Percentiles rank a stretch among this genome's conserved stretches.
Conservation (phyloP, 805 yeast genomes). For the Saturnispora kantuleensis region DNA sequence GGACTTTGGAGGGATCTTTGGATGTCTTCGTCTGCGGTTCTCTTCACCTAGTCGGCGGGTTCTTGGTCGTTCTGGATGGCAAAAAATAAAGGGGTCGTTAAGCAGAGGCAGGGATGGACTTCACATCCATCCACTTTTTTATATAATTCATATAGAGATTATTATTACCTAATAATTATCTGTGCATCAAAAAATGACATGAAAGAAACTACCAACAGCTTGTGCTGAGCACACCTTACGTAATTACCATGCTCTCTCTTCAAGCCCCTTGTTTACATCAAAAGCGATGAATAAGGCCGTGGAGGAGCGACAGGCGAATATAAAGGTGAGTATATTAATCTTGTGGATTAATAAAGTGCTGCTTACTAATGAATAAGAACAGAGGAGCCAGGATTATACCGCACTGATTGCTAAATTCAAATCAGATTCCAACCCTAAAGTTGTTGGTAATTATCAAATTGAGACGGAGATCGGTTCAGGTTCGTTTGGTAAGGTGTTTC, state of each 20-base stretch:
- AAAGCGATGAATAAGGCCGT: not conserved
- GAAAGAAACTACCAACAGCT: too few species aligned
- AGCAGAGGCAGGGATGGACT: not conserved
- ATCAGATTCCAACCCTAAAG: slow-evolving; percentile 34
- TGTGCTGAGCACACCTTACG: not conserved
- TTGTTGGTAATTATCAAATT: slow-evolving; percentile 75
- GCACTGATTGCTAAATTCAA: slow-evolving; percentile 28
- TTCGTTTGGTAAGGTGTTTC: slow-evolving; percentile 82
- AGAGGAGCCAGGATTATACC: slow-evolving; percentile 29
- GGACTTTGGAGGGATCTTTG: slow-evolving; percentile 36
- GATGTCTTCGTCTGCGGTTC: slow-evolving; percentile 93
- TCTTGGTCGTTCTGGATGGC: slow-evolving; percentile 70
- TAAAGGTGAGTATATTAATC: slow-evolving; percentile 1
- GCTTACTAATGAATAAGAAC: not conserved
- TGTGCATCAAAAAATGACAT: too few species aligned
- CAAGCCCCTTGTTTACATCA: not conserved
- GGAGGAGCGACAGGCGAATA: slow-evolving; percentile 3
- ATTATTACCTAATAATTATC: too few species aligned
- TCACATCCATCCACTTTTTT: not conserved
- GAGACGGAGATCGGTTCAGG: slow-evolving; percentile 79
- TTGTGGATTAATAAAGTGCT: too few species aligned
- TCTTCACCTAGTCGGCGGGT: slow-evolving; percentile 88
- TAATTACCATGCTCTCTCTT: not conserved
- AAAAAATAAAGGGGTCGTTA: not conserved
- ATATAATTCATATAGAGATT: not conserved